phyloP scores from a whole-genome alignment of 2,329 filamentous ascomycete genomes.

The Coniochaeta sp. region DNA sequence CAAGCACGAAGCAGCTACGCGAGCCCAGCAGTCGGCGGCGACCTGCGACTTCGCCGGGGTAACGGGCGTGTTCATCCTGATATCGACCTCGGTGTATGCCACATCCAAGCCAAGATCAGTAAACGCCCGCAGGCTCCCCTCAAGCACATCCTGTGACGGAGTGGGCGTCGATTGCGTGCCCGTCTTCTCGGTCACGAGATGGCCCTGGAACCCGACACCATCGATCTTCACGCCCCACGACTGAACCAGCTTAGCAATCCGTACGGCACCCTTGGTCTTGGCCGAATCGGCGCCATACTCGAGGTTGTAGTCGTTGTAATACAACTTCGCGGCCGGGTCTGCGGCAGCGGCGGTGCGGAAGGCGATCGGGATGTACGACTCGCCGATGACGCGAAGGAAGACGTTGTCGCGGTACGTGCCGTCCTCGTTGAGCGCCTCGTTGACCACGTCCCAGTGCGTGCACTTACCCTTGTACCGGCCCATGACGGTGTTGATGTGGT shows the following conservation, averaged over 20 bases:
- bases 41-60: conserved; percentile 26
- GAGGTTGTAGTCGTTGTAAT: conserved; percentile 41
- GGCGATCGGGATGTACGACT: conserved; percentile 40
- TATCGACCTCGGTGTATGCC: conserved; percentile 45
- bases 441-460: conserved; percentile 46
- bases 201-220: conserved; percentile 42
- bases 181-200: conserved; percentile 33
- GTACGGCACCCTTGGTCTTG: conserved; percentile 24
- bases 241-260: conserved; percentile 22
- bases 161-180: conserved; percentile 24
- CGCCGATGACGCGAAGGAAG: conserved; percentile 40
- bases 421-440: conserved; percentile 43
- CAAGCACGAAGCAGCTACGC: conserved; percentile 17
- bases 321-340: conserved; percentile 39
- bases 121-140: conserved; percentile 30
- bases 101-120: conserved; percentile 35
- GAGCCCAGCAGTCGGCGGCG: conserved; percentile 32
- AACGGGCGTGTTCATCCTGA: conserved; percentile 33
- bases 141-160: conserved; percentile 20
- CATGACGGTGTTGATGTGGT: conserved; percentile 37
- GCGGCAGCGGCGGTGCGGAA: conserved; percentile 39
- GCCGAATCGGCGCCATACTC: conserved; percentile 24
- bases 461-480: conserved; percentile 30
- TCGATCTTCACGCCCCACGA: conserved; percentile 36
- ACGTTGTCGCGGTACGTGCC: conserved; percentile 35